These are phyloP conservation scores for Alternaria alternata DNA, from an alignment of 2,329 filamentous ascomycete species.

Conservation along the genomic window DNA sequence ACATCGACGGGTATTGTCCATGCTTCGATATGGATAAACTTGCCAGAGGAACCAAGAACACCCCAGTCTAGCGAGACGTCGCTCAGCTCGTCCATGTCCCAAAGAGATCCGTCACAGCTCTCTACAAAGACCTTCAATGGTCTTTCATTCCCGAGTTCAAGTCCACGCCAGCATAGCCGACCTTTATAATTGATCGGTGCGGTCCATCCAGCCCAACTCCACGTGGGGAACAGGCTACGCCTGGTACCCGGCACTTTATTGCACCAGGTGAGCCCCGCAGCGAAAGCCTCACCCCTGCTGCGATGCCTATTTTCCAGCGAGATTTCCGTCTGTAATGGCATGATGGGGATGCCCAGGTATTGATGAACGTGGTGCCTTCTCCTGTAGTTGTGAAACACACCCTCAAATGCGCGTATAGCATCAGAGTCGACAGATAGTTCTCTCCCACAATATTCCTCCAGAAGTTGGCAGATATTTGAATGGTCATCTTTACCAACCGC, in stretches of 20 bases:
- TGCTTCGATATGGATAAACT: neutral
- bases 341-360: too few species aligned
- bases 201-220: neutral
- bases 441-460: fast-evolving
- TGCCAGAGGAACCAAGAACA: too few species aligned
- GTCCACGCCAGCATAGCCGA: too few species aligned
- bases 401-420: neutral
- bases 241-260: neutral
- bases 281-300: neutral
- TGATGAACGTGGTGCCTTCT: fast-evolving
- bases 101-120: neutral
- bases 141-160: too few species aligned
- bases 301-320: too few species aligned
- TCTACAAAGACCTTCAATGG: neutral
- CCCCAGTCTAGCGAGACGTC: too few species aligned
- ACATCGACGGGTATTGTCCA: neutral
- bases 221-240: neutral
- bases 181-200: too few species aligned
- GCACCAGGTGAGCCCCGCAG: neutral
- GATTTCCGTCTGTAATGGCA: too few species aligned
- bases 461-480: too few species aligned
- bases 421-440: neutral
- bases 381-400: neutral
- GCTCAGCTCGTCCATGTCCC: neutral
- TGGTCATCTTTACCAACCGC: too few species aligned